Evolutionary conservation across 768 basidiomycete genomes (phyloP).

Genomic region (Rhizopogon rudus): DNA sequence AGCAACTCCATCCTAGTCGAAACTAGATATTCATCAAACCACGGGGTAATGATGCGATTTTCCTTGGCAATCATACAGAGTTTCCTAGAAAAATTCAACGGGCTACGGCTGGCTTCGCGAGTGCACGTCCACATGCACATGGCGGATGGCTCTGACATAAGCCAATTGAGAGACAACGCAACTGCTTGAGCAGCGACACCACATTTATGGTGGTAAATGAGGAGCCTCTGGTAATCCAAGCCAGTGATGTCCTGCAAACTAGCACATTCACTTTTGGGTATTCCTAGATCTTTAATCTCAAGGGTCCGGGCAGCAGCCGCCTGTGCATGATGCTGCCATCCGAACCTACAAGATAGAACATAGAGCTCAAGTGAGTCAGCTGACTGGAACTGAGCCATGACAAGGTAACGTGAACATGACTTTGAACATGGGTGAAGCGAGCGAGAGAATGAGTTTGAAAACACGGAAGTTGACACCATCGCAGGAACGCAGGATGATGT

Average conservation of each 20-base stretch:
- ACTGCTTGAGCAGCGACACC: slow-evolving; percentile 14
- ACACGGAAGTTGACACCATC: slow-evolving; percentile 7
- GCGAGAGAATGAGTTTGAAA: slow-evolving; percentile 32
- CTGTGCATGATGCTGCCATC: slow-evolving; percentile 14
- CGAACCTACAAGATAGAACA: slow-evolving; percentile 20
- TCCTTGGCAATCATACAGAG: not conserved
- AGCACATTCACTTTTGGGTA: slow-evolving; percentile 16
- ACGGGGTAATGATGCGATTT: not conserved
- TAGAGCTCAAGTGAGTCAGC: slow-evolving; percentile 18
- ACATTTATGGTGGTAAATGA: slow-evolving; percentile 37
- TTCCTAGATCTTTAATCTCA: slow-evolving; percentile 1
- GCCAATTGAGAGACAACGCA: not conserved
- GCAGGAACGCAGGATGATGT: slow-evolving; percentile 11
- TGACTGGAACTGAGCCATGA: slow-evolving; percentile 5
- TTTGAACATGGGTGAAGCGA: slow-evolving; percentile 47
- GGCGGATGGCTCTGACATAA: not conserved
- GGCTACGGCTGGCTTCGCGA: not conserved
- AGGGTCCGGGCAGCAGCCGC: slow-evolving; percentile 20
- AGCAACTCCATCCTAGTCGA: not conserved
- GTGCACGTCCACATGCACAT: not conserved
- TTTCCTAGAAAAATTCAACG: not conserved
- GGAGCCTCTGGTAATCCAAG: slow-evolving; percentile 35
- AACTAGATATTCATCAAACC: slow-evolving; percentile 1
- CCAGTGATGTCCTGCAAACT: slow-evolving; percentile 39
- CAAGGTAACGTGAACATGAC: slow-evolving; percentile 38